These are phyloP conservation scores for Eimeria nieschulzi DNA, from an alignment of 169 alveolate genomes.

Conservation along the genomic window DNA sequence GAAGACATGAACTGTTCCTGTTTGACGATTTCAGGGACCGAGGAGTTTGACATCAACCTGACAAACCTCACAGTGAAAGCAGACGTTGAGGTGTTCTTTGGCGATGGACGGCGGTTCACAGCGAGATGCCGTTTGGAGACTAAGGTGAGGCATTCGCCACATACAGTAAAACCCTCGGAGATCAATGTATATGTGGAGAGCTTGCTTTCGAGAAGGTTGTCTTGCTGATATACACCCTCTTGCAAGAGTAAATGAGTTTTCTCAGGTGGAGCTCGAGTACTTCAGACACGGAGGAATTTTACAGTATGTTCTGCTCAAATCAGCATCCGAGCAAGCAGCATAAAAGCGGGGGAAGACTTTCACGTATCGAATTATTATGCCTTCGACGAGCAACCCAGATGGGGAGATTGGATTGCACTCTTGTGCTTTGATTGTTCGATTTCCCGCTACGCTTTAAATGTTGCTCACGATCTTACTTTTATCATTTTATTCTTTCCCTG, in stretches of 20 bases:
- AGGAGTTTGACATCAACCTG: conserved; percentile 71
- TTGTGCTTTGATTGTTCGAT: too few relatives aligned
- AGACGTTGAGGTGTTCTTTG: conserved; percentile 65
- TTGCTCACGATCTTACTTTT: too few relatives aligned
- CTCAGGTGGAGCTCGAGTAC: conserved; percentile 87
- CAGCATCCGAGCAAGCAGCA: neutral
- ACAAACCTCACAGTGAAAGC: conserved; percentile 52
- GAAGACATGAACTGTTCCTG: neutral
- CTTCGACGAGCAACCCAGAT: too few relatives aligned
- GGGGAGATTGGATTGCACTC: too few relatives aligned
- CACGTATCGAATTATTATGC: neutral
- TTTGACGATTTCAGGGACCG: conserved; percentile 10
- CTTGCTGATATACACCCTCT: too few relatives aligned
- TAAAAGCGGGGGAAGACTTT: neutral
- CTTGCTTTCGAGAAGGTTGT: neutral
- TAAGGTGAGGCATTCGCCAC: conserved; percentile 38
- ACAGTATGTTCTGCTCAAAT: conserved; percentile 89
- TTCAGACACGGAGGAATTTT: conserved; percentile 93
- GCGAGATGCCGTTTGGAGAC: conserved; percentile 83
- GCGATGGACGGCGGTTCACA: conserved; percentile 76
- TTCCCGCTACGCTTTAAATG: too few relatives aligned
- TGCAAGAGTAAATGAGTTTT: neutral
- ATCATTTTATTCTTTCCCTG: too few relatives aligned
- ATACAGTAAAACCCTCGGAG: neutral
- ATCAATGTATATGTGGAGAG: neutral